phyloP scores from a whole-genome alignment of 345 rosid species.

The Carallia brachiata region DNA sequence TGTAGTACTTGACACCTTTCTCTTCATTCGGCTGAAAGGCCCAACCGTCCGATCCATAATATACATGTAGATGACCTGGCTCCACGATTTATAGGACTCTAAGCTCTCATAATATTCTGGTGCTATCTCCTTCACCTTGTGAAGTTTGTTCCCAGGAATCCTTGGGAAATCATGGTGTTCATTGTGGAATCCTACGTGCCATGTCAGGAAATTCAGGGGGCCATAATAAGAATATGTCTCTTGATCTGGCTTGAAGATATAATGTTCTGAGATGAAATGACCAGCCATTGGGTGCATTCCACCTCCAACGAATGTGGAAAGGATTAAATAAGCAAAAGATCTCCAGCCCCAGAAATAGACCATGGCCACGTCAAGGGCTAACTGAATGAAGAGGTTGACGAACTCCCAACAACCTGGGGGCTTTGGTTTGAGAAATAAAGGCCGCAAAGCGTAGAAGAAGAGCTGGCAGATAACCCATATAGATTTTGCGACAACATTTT shows the following conservation, averaged over 20 bases:
- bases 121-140: constrained; percentile 81
- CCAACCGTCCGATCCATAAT: constrained; percentile 60
- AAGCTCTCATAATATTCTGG: constrained; percentile 68
- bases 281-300: constrained; percentile 94
- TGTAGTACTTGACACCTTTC: constrained; percentile 39
- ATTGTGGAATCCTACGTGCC: constrained; percentile 88
- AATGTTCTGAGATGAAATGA: constrained; percentile 88
- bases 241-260: constrained; percentile 72
- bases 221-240: constrained; percentile 91
- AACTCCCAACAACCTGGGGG: constrained; percentile 86
- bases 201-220: constrained; percentile 68
- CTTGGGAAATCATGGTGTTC: constrained; percentile 95
- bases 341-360: constrained; percentile 70
- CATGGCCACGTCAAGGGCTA: constrained; percentile 47
- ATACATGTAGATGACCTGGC: constrained; percentile 87
- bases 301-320: constrained; percentile 92
- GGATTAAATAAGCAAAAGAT: constrained; percentile 65
- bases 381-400: constrained; percentile 53
- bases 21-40: constrained; percentile 86
- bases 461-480: constrained; percentile 79
- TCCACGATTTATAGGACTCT: constrained; percentile 70
- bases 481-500: constrained; percentile 52
- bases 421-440: constrained; percentile 76
- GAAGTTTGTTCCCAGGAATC: constrained; percentile 77
- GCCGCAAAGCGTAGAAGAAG: constrained; percentile 86